These are phyloP conservation scores for Linnemannia schmuckeri DNA, from an alignment of 192 early-diverging fungal species.

Conservation along the genomic window DNA sequence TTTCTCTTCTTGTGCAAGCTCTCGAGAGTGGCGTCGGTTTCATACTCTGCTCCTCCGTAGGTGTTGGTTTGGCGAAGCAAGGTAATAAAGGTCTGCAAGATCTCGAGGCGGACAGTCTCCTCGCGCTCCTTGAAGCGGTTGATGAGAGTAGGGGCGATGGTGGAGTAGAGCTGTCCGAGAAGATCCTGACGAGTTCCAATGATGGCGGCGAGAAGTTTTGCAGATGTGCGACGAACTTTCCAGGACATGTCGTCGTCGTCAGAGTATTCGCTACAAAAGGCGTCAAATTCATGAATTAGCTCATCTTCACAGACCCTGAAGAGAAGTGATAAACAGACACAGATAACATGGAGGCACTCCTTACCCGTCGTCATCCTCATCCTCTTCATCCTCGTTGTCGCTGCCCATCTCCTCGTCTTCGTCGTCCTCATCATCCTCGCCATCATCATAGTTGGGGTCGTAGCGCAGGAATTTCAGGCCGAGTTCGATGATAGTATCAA, in stretches of 20 bases:
- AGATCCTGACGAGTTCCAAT: constrained; percentile 82
- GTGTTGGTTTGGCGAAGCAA: constrained; percentile 73
- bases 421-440: constrained; percentile 78
- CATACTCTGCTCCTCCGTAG: constrained; percentile 59
- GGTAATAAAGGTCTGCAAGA: constrained; percentile 77
- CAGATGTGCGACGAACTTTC: constrained; percentile 89
- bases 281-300: not conserved
- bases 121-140: constrained; percentile 86
- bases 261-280: constrained; percentile 74
- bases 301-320: not conserved
- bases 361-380: constrained; percentile 76
- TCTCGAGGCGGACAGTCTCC: constrained; percentile 86
- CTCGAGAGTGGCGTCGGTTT: constrained; percentile 48
- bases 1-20: constrained; percentile 62
- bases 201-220: constrained; percentile 76
- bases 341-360: constrained; percentile 5
- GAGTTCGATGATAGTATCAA: constrained; percentile 71
- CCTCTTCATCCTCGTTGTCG: constrained; percentile 72
- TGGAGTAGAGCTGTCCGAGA: constrained; percentile 71
- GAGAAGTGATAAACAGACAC: not conserved
- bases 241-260: constrained; percentile 94
- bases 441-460: constrained; percentile 89
- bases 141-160: constrained; percentile 81
- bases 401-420: constrained; percentile 71
- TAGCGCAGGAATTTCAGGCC: constrained; percentile 79